Percentiles rank a stretch among this genome's conserved stretches.
Evolutionary conservation across 2,329 filamentous ascomycete species (phyloP).

Genomic region (Septoria linicola): DNA sequence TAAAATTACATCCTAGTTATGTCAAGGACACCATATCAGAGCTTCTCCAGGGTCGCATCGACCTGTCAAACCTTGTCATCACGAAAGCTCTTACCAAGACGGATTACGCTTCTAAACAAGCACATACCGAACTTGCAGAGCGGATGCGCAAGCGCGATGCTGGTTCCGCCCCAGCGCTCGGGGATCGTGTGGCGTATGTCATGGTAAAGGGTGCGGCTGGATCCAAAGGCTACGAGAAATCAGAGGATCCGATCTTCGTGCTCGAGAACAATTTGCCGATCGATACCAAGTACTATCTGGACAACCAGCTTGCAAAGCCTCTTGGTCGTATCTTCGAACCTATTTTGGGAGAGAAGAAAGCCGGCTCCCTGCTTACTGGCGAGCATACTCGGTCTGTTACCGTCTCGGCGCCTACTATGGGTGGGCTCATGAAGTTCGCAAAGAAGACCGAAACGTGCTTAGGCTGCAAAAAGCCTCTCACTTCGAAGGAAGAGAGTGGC

Average conservation of each 20-base stretch:
- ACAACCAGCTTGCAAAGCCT: conserved; percentile 96
- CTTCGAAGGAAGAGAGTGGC: conserved; percentile 71
- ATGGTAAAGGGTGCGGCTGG: conserved; percentile 90
- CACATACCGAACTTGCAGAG: conserved; percentile 90
- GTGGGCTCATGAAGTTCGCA: conserved; percentile 96
- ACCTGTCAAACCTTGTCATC: conserved; percentile 99
- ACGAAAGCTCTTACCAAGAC: conserved; percentile 93
- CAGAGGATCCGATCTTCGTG: conserved; percentile 94
- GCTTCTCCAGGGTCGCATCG: conserved; percentile 92
- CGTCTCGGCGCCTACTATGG: conserved; percentile 84
- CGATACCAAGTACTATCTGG: conserved; percentile 96
- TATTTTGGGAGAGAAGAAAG: conserved; percentile 90
- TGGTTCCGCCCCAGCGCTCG: conserved; percentile 86
- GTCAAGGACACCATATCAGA: conserved; percentile 96
- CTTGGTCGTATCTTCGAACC: conserved; percentile 95
- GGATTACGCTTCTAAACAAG: conserved; percentile 88
- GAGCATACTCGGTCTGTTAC: conserved; percentile 94
- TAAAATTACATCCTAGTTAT: conserved; percentile 61
- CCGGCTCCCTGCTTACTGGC: conserved; percentile 79
- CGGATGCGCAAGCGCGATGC: conserved; percentile 97
- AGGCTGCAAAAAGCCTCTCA: conserved; percentile 96
- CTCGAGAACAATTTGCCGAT: conserved; percentile 97
- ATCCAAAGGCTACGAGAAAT: conserved; percentile 94
- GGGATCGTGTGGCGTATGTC: conserved; percentile 96
- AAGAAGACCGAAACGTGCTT: conserved; percentile 98